Conservation (phyloP, 371 early-diverging fungal genomes). For the Circinella minor region DNA sequence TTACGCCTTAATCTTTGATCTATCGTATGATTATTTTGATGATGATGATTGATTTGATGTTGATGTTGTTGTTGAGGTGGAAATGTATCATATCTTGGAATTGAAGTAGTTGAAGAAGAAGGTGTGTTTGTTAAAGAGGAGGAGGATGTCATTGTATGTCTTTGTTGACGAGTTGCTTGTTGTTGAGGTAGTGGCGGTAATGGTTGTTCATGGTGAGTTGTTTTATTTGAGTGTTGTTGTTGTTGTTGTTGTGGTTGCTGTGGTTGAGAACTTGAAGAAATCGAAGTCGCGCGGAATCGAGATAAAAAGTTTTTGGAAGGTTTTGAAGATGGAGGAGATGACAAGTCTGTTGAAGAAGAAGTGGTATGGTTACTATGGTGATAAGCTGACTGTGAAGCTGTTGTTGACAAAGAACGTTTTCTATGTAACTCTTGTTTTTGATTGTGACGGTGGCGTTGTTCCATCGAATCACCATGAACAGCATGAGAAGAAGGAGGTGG, state of each 20-base stretch:
- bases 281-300: constrained; percentile 6
- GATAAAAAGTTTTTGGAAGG: constrained; percentile 8
- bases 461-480: not conserved
- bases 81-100: not conserved
- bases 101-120: constrained; percentile 4
- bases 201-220: not conserved
- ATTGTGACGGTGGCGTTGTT: not conserved
- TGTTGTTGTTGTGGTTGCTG: constrained; percentile 10
- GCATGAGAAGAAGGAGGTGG: constrained; percentile 16
- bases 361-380: not conserved
- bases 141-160: not conserved
- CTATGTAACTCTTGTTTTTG: not conserved
- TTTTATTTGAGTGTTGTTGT: constrained; percentile 1
- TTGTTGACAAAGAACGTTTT: constrained; percentile 12
- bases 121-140: not conserved
- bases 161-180: not conserved
- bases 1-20: constrained; percentile 21
- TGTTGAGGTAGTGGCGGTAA: constrained; percentile 3
- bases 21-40: not conserved
- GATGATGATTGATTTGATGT: no score
- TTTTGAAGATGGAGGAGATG: constrained; percentile 2
- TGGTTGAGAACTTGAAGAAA: not conserved
- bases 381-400: constrained; percentile 7
- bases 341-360: constrained; percentile 3
- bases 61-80: not conserved